Conservation (phyloP, 495 filamentous ascomycete species). For the Trichoderma virens region DNA sequence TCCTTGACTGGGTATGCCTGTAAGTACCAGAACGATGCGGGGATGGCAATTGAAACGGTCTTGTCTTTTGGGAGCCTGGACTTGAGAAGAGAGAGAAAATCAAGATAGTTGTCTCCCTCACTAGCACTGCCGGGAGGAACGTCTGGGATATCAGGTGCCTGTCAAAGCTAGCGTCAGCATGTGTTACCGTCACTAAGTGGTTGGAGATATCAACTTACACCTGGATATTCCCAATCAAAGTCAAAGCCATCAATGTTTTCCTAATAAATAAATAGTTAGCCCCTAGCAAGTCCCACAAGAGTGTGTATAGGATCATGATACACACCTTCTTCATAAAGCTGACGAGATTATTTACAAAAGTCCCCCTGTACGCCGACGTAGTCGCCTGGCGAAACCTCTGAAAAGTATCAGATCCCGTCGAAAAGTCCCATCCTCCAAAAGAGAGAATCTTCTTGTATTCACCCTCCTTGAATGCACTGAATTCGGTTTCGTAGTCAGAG, state of each 20-base stretch:
- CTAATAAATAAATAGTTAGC: background rate
- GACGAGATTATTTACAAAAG: conserved; percentile 27
- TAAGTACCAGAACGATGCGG: conserved; percentile 23
- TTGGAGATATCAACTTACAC: background rate
- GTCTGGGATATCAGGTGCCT: background rate
- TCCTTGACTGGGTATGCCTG: conserved; percentile 16
- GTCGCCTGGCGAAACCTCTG: conserved; percentile 33
- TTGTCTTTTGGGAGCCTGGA: conserved; percentile 16
- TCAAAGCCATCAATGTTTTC: background rate
- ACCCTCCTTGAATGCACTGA: conserved; percentile 15
- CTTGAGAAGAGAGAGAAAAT: conserved; percentile 17
- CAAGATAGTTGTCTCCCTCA: conserved; percentile 20
- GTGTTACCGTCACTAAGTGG: background rate
- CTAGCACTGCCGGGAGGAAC: background rate
- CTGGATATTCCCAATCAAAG: conserved; percentile 1
- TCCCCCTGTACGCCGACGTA: conserved; percentile 25
- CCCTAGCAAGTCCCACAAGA: no score
- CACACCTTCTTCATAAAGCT: conserved; percentile 21
- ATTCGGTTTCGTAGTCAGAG: conserved; percentile 12
- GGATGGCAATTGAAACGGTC: conserved; percentile 23
- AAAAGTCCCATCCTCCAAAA: conserved; percentile 43
- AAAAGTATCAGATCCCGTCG: conserved; percentile 27
- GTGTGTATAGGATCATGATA: no score
- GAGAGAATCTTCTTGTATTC: conserved; percentile 32
- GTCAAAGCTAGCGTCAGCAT: background rate